Percentiles rank a stretch among this genome's conserved stretches.
phyloP scores from a whole-genome alignment of 129 eudicot species.

The Lactuca saligna region DNA sequence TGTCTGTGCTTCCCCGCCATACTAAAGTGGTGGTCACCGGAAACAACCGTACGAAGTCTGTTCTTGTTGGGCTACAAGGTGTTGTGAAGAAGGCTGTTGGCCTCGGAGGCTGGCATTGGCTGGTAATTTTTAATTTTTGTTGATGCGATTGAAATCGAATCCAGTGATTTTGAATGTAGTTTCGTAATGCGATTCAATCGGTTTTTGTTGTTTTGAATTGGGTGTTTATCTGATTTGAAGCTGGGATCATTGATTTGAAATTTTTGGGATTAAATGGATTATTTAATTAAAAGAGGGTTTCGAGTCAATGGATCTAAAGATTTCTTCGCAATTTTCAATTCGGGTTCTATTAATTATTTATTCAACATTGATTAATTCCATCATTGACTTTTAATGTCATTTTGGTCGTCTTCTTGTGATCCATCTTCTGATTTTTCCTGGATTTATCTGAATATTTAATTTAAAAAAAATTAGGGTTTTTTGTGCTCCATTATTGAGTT shows the following conservation, averaged over 20 bases:
- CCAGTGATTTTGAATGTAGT: not conserved
- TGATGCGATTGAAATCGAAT: conserved; percentile 3
- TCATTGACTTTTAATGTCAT: conserved; percentile 26
- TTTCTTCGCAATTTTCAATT: not conserved
- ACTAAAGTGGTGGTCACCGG: conserved; percentile 93
- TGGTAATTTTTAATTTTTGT: conserved; percentile 45
- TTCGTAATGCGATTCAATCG: conserved; percentile 11
- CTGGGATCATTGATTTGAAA: conserved; percentile 21
- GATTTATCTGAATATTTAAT: conserved; percentile 25
- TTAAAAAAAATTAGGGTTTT: conserved; percentile 22
- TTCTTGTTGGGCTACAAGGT: conserved; percentile 83
- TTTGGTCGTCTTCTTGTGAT: conserved; percentile 31
- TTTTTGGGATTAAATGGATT: conserved; percentile 11
- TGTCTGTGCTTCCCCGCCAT: conserved; percentile 76
- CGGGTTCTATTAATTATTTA: conserved; percentile 1
- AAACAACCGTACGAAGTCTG: conserved; percentile 83
- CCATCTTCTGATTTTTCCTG: conserved; percentile 18
- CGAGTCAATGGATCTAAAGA: conserved; percentile 28
- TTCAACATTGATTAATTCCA: conserved; percentile 7
- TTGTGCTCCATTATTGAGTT: conserved; percentile 25
- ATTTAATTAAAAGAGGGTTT: conserved; percentile 9
- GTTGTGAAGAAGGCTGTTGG: conserved; percentile 96
- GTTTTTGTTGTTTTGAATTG: conserved; percentile 15
- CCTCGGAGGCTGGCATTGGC: conserved; percentile 99
- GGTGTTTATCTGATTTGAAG: conserved; percentile 1